Percentiles rank a stretch among this genome's conserved stretches.
phyloP scores from a whole-genome alignment of 2,329 filamentous ascomycete species.

The Neopestalotiopsis rosae region DNA sequence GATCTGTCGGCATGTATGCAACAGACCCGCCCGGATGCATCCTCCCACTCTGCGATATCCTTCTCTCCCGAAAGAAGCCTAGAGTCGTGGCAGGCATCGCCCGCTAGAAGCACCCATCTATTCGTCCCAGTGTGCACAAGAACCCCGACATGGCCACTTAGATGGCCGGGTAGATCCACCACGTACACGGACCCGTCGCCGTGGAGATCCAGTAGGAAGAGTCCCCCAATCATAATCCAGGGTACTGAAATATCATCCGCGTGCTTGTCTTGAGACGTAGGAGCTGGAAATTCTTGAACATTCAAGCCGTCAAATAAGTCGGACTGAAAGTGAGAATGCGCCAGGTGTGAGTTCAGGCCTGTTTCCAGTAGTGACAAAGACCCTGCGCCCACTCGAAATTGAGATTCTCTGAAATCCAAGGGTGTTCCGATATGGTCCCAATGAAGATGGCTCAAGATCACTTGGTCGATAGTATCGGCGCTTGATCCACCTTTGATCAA shows the following conservation, averaged over 20 bases:
- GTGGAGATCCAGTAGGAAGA: constrained; percentile 48
- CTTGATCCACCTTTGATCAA: background rate
- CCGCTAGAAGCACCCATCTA: constrained; percentile 55
- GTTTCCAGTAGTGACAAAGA: constrained; percentile 45
- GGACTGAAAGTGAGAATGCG: constrained; percentile 32
- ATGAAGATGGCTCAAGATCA: constrained; percentile 58
- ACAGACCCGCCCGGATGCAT: background rate
- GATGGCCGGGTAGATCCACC: constrained; percentile 55
- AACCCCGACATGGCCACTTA: constrained; percentile 57
- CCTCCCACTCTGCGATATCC: constrained; percentile 50
- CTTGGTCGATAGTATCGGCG: constrained; percentile 31
- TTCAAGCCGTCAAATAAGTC: constrained; percentile 40
- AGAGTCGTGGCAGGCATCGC: constrained; percentile 59
- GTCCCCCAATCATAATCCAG: background rate
- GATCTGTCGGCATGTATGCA: background rate
- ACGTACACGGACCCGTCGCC: constrained; percentile 51
- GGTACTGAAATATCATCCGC: background rate
- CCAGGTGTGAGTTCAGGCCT: constrained; percentile 23
- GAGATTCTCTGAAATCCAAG: constrained; percentile 51
- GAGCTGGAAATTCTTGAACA: constrained; percentile 41
- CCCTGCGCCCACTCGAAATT: constrained; percentile 57
- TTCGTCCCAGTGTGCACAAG: constrained; percentile 43
- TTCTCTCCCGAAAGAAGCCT: constrained; percentile 56
- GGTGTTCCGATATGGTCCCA: constrained; percentile 65
- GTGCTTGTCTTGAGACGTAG: constrained; percentile 23